A percentile compares a stretch with the other conserved stretches of the same genome.
Evolutionary conservation across 2,329 filamentous ascomycete species (phyloP).

Genomic region (Leptographium galeiforme): DNA sequence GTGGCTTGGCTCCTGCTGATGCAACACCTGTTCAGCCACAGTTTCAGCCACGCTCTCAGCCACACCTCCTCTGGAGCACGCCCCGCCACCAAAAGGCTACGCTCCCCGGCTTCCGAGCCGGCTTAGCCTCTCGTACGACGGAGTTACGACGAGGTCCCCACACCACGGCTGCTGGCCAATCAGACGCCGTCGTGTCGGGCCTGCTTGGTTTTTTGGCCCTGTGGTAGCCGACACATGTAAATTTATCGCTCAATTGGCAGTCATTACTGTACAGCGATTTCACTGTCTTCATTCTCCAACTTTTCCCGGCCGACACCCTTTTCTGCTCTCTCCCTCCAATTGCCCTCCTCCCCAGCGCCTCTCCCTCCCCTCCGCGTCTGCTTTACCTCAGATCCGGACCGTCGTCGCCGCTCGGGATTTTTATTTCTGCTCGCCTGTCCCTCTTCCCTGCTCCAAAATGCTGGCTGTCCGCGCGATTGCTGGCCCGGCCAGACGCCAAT

Average conservation of each 20-base stretch:
- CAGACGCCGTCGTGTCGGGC: not conserved
- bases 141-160: conserved; percentile 9
- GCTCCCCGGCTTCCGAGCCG: conserved; percentile 4
- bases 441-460: conserved; percentile 42
- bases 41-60: too few species aligned
- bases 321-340: not conserved
- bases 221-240: conserved; percentile 9
- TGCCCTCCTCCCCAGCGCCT: not conserved
- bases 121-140: conserved; percentile 9
- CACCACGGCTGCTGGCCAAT: conserved; percentile 2
- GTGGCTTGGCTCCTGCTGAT: too few species aligned
- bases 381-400: not conserved
- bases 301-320: conserved; percentile 5
- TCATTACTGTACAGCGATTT: not conserved
- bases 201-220: conserved; percentile 1
- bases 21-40: not conserved
- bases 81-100: not conserved
- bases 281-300: conserved; percentile 5
- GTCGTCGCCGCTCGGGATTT: not conserved
- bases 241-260: conserved; percentile 10
- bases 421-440: not conserved
- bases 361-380: not conserved
- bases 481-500: conserved; percentile 64
- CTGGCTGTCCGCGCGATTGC: conserved; percentile 68
- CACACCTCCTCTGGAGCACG: too few species aligned